These are phyloP conservation scores for Paulownia fortunei DNA, from an alignment of 257 asterid genomes.

Conservation along the genomic window DNA sequence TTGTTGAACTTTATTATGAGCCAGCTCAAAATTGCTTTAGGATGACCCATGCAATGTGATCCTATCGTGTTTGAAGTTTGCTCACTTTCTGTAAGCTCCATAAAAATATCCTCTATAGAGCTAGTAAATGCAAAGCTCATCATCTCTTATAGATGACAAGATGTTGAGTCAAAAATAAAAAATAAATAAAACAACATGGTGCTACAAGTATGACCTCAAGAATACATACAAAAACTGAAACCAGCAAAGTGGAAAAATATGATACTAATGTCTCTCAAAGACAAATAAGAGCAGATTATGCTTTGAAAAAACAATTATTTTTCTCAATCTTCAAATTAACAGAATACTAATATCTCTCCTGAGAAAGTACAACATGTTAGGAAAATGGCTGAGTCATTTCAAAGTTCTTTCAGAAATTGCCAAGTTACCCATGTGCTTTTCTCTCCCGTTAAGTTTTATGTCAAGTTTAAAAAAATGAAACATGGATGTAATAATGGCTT, in stretches of 20 bases:
- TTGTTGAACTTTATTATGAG: neutral
- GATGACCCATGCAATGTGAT: neutral
- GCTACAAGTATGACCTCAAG: neutral
- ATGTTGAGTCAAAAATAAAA: neutral
- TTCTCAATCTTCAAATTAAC: neutral
- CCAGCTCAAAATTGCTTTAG: neutral
- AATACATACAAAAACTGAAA: neutral
- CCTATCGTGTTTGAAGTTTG: neutral
- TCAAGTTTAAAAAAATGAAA: neutral
- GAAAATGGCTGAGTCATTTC: neutral
- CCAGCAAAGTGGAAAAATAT: neutral
- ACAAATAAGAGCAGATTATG: neutral
- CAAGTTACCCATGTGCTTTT: neutral
- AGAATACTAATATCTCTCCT: neutral
- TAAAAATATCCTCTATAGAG: neutral
- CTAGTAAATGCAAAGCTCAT: neutral
- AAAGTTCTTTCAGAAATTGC: neutral
- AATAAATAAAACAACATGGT: slow-evolving; percentile 7
- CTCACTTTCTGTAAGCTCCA: slow-evolving; percentile 23
- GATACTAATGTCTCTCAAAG: neutral
- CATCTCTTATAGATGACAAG: neutral
- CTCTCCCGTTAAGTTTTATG: neutral
- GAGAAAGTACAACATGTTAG: neutral
- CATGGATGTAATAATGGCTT: neutral
- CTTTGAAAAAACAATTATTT: neutral